Base-by-base conservation (phyloP, 129 eudicot genomes). In the Scalesia atractyloides region DNA sequence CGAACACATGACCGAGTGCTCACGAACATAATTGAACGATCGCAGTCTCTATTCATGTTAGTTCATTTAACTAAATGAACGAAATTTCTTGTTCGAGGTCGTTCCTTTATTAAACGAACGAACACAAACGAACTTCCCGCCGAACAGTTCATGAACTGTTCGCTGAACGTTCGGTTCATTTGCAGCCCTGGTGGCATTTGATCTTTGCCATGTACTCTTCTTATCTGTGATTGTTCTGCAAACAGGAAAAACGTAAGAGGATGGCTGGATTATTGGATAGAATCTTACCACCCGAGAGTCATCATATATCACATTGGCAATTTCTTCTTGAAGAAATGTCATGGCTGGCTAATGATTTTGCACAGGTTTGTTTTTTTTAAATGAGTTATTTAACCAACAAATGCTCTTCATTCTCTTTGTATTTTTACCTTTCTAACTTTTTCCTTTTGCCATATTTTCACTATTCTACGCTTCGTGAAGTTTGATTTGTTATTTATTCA, bases 291-390 rank as follows among this genome's bases (percentile, higher is more conserved):
- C 36, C 17, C 11, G 86, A 81, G 58, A 69, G 46, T 66, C 74
- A 75, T 54, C 85, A 39, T 10, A 86, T 77, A 82, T 84, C 96
- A 76, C 96, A 95, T 17, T 88, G 99, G 99, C 85, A 83, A 79
- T 88, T 84, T 85, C 97, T 95, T 16, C 88, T 95, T 39, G 97
- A 90, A 72, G 99, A 95, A 74, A 95, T 95, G 96, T 74, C 88
- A 56, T 95, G 99, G 99, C 41, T 95, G 73, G 99, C 99, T 48
- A 95, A 95, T 84, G 99, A 95, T 82, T 95, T 95, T 82, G 89
- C 97, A 9, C 99, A 95, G 97, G 99, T 94, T 65, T 79, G 71
- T 18, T 65, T 69, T 49, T 14, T 60, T 47, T 10, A 19, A 49
- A 34, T 59, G 33, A 59, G 13, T 59, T 33, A 33, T 49, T 44